Evolutionary conservation across 2,329 filamentous ascomycete genomes (phyloP), one percentile per base, ranked within the genome.

Genomic region (Sporothrix inflata): DNA sequence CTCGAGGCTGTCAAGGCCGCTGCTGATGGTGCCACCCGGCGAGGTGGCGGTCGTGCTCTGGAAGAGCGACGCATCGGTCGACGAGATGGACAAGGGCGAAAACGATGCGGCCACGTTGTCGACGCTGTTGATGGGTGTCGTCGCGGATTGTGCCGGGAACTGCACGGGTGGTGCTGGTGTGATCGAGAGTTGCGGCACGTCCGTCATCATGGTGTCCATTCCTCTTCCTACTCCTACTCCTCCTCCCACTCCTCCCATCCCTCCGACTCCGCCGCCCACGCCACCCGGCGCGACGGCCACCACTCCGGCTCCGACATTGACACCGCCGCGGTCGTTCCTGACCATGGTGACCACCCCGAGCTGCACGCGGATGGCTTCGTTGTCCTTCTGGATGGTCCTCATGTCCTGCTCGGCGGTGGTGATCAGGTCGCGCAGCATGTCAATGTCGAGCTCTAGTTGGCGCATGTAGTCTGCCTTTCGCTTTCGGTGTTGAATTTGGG

Each of bases 401-500:
- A 80, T 77, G 57, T 86, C 84, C 16, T 77, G 76, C 76, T 85
- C 81, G 0, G 81, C 78, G 19, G 78, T 78, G 51, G 82, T 79
- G 73, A 88, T 85, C 74, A 84, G 78, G 68, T 85, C 83, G 14
- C 86, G 83, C 71, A 86, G 81, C 74, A 81, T 80, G 16, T 82
- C 80, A 21, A 86, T 79, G 75, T 88, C 85, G 73, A 83, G 79
- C 80, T 88, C 86, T 40, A 88, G 83, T 79, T 87, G 81, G 76
- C 83, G 84, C 74, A 85, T 82, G 76, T 88, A 87, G 77, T 87
- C 84, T 68, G 84, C 85, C 76, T 88, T 88, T 76, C 86, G 85
- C 77, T 86, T 84, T 19, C 86, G 85, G 75, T 88, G 86, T 77
- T 87, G 83, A 49, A 84, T 83, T 80, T 88, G 86, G 1, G 86